Evolutionary conservation across 2,329 filamentous ascomycete species (phyloP), one percentile per base, ranked within the genome.

Genomic region (Venturia aucupariae): DNA sequence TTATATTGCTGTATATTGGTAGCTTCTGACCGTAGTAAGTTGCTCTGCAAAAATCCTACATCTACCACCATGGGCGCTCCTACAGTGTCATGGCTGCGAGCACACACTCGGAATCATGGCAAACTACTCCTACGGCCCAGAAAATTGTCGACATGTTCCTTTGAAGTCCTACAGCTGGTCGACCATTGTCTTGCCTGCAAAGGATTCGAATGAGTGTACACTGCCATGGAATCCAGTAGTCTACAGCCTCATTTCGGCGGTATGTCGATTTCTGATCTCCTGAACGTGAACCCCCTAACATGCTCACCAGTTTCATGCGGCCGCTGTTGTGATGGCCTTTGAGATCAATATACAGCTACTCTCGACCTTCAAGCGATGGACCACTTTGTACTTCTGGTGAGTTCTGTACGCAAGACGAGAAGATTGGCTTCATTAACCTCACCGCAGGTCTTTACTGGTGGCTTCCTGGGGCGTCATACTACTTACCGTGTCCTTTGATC

Each of bases 311-410:
- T 30, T 42, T 15, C 46, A 55, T n/a, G 44, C 46, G 35, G 68
- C 75, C 4, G 62, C 73, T 1, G 68, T 77, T 22, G 79, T 77
- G 66, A 77, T 77, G 64, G 72, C 75, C n/a, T 66, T 79, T 15
- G 80, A 81, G 67, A 72, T 82, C 24, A 72, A 80, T 39, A 69
- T 80, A 41, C 72, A 81, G 60, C 75, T 79, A 39, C 75, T 80
- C 64, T 68, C 79, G 30, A 80, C 77, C 32, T 82, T 82, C 71
- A 78, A 78, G 32, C 74, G 73, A 30, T 80, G 77, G 62, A 71
- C 72, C 19, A 79, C 80, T 0, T 69, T 79, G 19, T 82, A 82
- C 67, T 82, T 81, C 67, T 81, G 79, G 79, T 77, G 74, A 27
- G 67, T 66, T 81, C 22, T 67, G 78, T 38, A n/a, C 8, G 30